Conservation (phyloP, 1,139 yeast genomes). For the Pichia sp. region DNA sequence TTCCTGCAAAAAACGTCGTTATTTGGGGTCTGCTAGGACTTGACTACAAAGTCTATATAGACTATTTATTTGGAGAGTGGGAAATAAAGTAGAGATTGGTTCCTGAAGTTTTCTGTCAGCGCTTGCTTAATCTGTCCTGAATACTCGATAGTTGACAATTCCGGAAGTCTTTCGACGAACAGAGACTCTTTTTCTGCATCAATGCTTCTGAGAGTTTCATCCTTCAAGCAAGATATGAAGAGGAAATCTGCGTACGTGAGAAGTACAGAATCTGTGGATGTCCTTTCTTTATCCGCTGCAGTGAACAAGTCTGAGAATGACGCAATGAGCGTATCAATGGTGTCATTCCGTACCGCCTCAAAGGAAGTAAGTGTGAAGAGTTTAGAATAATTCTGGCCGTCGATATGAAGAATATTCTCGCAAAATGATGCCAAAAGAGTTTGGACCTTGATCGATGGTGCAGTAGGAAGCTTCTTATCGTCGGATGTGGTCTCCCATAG, state of each 20-base stretch:
- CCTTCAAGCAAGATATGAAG: conserved; percentile 15
- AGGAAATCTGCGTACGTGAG: conserved; percentile 21
- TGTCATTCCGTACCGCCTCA: conserved; percentile 9
- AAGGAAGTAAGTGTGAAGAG: conserved; percentile 19
- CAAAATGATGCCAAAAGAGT: conserved; percentile 15
- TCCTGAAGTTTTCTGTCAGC: conserved; percentile 18
- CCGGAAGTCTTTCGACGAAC: conserved; percentile 7
- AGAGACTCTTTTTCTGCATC: background rate
- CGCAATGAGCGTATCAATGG: conserved; percentile 15
- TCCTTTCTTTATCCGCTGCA: background rate
- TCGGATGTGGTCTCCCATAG: conserved; percentile 11
- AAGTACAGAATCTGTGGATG: conserved; percentile 6
- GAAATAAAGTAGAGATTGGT: conserved; percentile 19
- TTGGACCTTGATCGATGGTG: conserved; percentile 18
- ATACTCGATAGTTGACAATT: conserved; percentile 12
- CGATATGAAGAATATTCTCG: conserved; percentile 12
- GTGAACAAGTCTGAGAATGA: conserved; percentile 1
- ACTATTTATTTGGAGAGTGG: conserved; percentile 15
- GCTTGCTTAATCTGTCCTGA: conserved; percentile 7
- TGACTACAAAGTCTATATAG: too few relatives aligned
- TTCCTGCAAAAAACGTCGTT: too few relatives aligned
- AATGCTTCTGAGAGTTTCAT: background rate
- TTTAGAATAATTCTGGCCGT: conserved; percentile 19
- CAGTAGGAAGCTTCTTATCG: conserved; percentile 14
- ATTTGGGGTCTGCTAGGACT: too few relatives aligned